Percentiles rank a stretch among this genome's conserved stretches.
phyloP scores from a whole-genome alignment of 78 protist species.

The Bigelowiella natans region DNA sequence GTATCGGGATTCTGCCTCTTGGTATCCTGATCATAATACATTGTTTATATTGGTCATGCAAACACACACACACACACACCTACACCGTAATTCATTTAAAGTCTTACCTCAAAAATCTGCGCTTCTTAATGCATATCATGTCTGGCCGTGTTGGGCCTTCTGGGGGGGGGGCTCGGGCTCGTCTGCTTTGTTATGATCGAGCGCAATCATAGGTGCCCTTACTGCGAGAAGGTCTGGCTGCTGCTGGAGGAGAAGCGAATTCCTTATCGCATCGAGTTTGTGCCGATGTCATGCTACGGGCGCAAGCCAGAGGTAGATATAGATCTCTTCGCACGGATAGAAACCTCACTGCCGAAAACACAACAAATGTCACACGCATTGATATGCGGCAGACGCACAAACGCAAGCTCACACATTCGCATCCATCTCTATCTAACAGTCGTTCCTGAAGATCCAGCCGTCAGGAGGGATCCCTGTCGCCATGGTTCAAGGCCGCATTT shows the following conservation, averaged over 20 bases:
- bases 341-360: not conserved
- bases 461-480: constrained; percentile 34
- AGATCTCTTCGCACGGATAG: not conserved
- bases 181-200: too few species aligned
- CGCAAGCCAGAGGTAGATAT: constrained; percentile 30
- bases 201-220: too few species aligned
- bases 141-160: too few species aligned
- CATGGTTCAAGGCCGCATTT: not conserved
- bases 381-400: not conserved
- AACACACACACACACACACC: too few species aligned
- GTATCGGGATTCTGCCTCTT: too few species aligned
- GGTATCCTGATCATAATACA: too few species aligned
- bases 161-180: too few species aligned
- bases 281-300: constrained; percentile 27
- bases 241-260: constrained; percentile 29
- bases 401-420: not conserved
- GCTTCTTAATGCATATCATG: too few species aligned
- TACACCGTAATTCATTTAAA: too few species aligned
- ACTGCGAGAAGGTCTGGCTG: constrained; percentile 39
- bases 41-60: too few species aligned
- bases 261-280: constrained; percentile 28
- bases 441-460: not conserved
- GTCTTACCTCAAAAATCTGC: too few species aligned
- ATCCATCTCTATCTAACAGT: too few species aligned
- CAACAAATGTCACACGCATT: not conserved